phyloP scores from a whole-genome alignment of 1,284 basidiomycete species.

The Afroboletus lepidellus region DNA sequence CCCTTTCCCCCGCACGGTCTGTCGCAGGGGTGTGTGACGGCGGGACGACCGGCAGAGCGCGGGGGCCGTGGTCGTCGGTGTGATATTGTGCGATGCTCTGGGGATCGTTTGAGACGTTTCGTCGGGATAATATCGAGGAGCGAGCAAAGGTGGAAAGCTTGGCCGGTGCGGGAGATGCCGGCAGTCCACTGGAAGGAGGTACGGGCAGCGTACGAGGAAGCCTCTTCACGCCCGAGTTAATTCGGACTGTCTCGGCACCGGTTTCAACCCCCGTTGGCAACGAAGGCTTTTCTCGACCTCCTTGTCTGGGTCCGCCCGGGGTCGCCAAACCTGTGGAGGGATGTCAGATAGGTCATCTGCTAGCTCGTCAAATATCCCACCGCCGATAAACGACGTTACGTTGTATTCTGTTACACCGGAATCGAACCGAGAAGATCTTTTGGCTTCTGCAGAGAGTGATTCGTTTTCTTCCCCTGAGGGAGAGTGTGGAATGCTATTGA shows the following conservation, averaged over 20 bases:
- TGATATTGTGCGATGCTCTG: background rate
- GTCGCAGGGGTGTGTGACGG: slow-evolving; percentile 1
- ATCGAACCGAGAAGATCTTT: slow-evolving; percentile 29
- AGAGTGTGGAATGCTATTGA: slow-evolving; percentile 29
- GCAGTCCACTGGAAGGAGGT: background rate
- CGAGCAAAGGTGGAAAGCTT: slow-evolving; percentile 2
- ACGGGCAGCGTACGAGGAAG: background rate
- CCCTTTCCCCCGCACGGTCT: slow-evolving; percentile 4
- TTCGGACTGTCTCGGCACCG: background rate
- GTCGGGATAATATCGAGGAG: slow-evolving; percentile 1
- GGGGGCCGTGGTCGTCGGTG: slow-evolving; percentile 2
- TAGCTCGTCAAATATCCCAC: slow-evolving; percentile 39
- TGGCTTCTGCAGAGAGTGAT: slow-evolving; percentile 20
- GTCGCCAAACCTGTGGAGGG: slow-evolving; percentile 33
- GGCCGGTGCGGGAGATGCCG: slow-evolving; percentile 1
- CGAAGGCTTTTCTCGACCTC: slow-evolving; percentile 4
- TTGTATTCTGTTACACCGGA: slow-evolving; percentile 63
- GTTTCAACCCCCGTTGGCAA: slow-evolving; percentile 3
- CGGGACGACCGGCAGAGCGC: slow-evolving; percentile 1
- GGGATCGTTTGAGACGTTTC: background rate
- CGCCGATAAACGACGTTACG: slow-evolving; percentile 73
- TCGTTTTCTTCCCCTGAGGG: slow-evolving; percentile 34
- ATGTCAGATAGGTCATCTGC: slow-evolving; percentile 1
- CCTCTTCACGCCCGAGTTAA: background rate
- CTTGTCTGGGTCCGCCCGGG: slow-evolving; percentile 14